Conservation (phyloP, 306 rosid genomes). For the Cajanus cajan region DNA sequence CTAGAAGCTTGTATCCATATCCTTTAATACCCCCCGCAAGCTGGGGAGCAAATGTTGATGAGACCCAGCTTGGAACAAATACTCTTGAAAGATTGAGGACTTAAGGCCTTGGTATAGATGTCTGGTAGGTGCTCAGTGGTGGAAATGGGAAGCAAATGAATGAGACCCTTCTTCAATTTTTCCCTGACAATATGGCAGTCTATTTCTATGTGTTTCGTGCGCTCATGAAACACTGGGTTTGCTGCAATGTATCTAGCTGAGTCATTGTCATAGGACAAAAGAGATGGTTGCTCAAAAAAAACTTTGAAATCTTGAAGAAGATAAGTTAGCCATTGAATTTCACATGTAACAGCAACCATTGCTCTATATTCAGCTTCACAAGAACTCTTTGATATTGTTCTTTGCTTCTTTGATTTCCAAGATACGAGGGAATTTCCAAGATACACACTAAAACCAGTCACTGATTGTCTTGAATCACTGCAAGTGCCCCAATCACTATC, state of each 20-base stretch:
- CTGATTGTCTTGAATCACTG: neutral
- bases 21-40: neutral
- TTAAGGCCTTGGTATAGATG: neutral
- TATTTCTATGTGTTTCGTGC: neutral
- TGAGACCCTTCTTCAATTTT: neutral
- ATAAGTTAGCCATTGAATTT: neutral
- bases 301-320: neutral
- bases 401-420: neutral
- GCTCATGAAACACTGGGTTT: neutral
- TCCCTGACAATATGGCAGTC: neutral
- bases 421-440: neutral
- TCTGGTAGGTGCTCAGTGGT: neutral
- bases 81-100: neutral
- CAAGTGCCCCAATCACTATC: neutral
- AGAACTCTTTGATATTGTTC: neutral
- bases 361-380: neutral
- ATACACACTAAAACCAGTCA: neutral
- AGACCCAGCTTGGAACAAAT: neutral
- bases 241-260: neutral
- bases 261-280: neutral
- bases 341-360: neutral
- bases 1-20: too few relatives aligned
- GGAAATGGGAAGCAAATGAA: neutral
- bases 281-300: neutral
- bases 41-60: neutral